Percentiles rank a stretch among this genome's conserved stretches.
Evolutionary conservation across 139 green algal genomes (phyloP).

Genomic region (Chlorella sp.): DNA sequence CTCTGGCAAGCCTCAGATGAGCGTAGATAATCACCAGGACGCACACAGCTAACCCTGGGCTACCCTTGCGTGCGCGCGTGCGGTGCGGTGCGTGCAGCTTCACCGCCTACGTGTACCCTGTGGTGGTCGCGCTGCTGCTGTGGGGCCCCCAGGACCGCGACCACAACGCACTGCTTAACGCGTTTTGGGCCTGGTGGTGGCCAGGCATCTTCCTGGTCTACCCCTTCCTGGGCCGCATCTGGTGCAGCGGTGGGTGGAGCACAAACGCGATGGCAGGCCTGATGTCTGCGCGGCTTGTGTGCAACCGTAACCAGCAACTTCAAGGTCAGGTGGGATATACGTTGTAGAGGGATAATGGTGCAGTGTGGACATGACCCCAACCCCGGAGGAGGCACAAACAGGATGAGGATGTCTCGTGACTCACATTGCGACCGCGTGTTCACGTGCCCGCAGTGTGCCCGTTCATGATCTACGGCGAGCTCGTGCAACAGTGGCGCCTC

Average conservation of each 20-base stretch:
- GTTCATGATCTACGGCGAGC: constrained; percentile 82
- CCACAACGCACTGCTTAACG: constrained; percentile 65
- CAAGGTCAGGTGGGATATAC: not conserved
- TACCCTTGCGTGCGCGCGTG: not conserved
- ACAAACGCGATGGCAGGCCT: no score
- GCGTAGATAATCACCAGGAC: not conserved
- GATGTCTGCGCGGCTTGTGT: no score
- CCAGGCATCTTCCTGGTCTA: constrained; percentile 69
- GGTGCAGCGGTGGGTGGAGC: constrained; percentile 47
- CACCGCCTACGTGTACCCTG: constrained; percentile 40
- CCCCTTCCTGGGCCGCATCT: constrained; percentile 70
- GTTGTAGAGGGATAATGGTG: no score
- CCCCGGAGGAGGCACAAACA: no score
- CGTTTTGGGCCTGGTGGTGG: constrained; percentile 83
- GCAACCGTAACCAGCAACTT: not conserved
- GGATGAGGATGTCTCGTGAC: no score
- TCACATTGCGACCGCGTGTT: no score
- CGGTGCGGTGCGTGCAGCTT: constrained; percentile 18
- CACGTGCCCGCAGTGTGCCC: constrained; percentile 56
- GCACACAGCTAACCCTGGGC: not conserved
- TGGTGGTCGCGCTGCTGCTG: constrained; percentile 51
- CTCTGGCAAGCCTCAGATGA: no score
- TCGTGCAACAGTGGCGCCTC: constrained; percentile 58
- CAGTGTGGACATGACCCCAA: no score
- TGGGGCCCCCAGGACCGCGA: constrained; percentile 57